A percentile compares a stretch with the other conserved stretches of the same genome.
phyloP scores from a whole-genome alignment of 2,329 filamentous ascomycete genomes.

The Penicillium freii region DNA sequence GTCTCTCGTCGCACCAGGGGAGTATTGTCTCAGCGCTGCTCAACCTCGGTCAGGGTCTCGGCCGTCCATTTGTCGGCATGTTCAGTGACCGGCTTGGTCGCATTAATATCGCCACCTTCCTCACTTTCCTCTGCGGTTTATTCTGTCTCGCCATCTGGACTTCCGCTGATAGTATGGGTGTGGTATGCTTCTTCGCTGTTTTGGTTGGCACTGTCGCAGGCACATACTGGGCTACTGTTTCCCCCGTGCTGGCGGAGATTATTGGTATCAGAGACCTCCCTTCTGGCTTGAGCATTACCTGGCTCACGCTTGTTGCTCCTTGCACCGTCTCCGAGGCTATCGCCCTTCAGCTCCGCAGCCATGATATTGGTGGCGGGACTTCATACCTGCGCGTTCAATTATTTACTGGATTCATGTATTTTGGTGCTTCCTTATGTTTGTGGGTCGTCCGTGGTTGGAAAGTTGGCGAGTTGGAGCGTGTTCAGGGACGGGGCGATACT shows the following conservation, averaged over 20 bases:
- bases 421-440: conserved; percentile 53
- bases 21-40: conserved; percentile 61
- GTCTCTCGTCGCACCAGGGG: conserved; percentile 59
- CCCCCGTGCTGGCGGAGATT: conserved; percentile 60
- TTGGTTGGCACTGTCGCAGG: conserved; percentile 59
- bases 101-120: conserved; percentile 60
- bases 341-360: conserved; percentile 56
- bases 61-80: conserved; percentile 61
- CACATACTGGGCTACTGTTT: conserved; percentile 59
- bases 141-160: conserved; percentile 62
- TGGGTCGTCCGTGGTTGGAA: conserved; percentile 45
- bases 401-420: conserved; percentile 61
- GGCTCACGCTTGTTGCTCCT: conserved; percentile 57
- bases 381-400: conserved; percentile 47
- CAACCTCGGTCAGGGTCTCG: conserved; percentile 60
- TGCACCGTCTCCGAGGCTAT: conserved; percentile 54
- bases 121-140: conserved; percentile 56
- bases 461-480: conserved; percentile 32
- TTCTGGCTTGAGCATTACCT: conserved; percentile 57
- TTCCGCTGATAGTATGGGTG: conserved; percentile 57
- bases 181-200: conserved; percentile 59
- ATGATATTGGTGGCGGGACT: conserved; percentile 21
- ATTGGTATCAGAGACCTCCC: conserved; percentile 59
- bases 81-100: conserved; percentile 60
- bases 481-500: conserved; percentile 9